These are phyloP conservation scores for Francoa sonchifolia DNA, from an alignment of 441 rosid species.

Conservation along the genomic window DNA sequence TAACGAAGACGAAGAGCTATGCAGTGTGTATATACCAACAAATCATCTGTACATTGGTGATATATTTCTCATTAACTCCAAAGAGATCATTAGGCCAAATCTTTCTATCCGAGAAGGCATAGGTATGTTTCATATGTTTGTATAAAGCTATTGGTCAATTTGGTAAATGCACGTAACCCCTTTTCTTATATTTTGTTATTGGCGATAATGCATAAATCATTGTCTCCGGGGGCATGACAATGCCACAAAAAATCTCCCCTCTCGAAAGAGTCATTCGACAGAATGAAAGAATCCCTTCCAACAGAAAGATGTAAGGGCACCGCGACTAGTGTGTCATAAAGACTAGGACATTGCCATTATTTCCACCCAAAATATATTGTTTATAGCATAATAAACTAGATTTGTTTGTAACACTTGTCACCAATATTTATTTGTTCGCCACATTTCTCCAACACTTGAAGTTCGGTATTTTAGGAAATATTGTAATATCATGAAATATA, in stretches of 20 bases:
- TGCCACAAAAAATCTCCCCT: constrained; percentile 54
- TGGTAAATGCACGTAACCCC: no score
- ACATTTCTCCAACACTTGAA: no score
- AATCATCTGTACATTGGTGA: constrained; percentile 52
- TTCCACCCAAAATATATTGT: no score
- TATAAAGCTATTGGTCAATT: no score
- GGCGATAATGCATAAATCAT: constrained; percentile 41
- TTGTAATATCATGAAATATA: no score
- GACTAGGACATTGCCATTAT: no score
- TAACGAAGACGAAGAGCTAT: constrained; percentile 47
- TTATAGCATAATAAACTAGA: no score
- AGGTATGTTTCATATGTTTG: constrained; percentile 22
- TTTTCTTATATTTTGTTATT: not conserved
- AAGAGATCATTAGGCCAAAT: constrained; percentile 52
- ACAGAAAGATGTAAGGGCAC: no score
- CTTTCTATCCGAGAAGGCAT: constrained; percentile 54
- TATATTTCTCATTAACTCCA: constrained; percentile 39
- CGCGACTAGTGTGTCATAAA: no score
- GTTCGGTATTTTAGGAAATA: no score
- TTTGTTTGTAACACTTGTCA: no score
- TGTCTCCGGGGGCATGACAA: constrained; percentile 64
- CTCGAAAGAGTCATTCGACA: constrained; percentile 25
- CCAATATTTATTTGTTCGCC: no score
- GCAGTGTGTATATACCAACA: constrained; percentile 54
- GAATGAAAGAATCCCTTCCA: constrained; percentile 36